Percentiles rank a stretch among this genome's conserved stretches.
Evolutionary conservation across 129 eudicot genomes (phyloP).

Genomic region (Flaveria linearis): DNA sequence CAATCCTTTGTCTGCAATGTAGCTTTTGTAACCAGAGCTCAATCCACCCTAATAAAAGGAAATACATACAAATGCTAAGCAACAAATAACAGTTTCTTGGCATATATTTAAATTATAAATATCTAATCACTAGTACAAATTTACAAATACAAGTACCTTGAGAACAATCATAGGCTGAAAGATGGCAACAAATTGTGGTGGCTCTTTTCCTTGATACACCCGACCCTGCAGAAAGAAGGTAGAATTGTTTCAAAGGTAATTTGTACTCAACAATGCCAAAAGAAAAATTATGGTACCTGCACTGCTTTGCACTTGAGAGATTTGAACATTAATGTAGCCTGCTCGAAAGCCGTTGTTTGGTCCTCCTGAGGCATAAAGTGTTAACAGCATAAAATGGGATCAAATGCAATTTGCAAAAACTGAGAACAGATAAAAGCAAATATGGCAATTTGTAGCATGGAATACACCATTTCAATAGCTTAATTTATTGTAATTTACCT

Average conservation of each 20-base stretch:
- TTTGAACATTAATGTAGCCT: slow-evolving; percentile 73
- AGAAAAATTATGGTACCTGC: slow-evolving; percentile 45
- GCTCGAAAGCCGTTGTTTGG: slow-evolving; percentile 58
- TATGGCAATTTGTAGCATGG: neutral
- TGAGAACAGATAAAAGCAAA: neutral
- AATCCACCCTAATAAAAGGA: slow-evolving; percentile 67
- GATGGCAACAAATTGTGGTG: slow-evolving; percentile 93
- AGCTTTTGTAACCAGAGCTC: slow-evolving; percentile 89
- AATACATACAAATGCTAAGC: slow-evolving; percentile 2
- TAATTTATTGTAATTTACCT: slow-evolving; percentile 46
- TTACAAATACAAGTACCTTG: slow-evolving; percentile 56
- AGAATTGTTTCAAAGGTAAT: slow-evolving; percentile 13
- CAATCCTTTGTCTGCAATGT: slow-evolving; percentile 77
- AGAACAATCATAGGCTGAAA: slow-evolving; percentile 93
- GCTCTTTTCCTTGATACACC: slow-evolving; percentile 89
- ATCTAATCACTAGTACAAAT: slow-evolving; percentile 4
- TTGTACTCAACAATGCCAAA: neutral
- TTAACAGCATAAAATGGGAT: neutral
- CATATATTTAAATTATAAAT: neutral
- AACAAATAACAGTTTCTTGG: neutral
- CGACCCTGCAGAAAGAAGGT: slow-evolving; percentile 62
- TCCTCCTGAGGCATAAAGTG: slow-evolving; percentile 60
- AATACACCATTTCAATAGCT: slow-evolving; percentile 5
- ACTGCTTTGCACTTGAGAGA: slow-evolving; percentile 79
- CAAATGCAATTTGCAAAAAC: neutral